phyloP scores from a whole-genome alignment of 768 basidiomycete genomes.

The Sporobolomyces pararoseus region DNA sequence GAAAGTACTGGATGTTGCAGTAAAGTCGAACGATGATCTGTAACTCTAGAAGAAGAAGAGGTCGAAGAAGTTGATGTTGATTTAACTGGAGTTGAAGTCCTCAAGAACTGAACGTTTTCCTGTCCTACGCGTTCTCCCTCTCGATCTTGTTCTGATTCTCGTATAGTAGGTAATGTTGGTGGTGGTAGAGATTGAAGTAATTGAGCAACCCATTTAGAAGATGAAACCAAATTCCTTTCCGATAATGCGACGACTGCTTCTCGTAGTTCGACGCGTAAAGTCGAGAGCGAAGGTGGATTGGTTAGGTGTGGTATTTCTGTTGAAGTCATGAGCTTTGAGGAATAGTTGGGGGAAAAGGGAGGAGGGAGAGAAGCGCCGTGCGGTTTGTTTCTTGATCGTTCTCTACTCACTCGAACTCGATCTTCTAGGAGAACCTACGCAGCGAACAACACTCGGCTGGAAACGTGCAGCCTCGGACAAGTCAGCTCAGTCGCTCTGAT shows the following conservation, averaged over 20 bases:
- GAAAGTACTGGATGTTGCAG: not conserved
- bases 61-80: not conserved
- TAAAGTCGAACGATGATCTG: no score
- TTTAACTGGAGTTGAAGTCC: conserved; percentile 26
- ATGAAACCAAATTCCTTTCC: conserved; percentile 9
- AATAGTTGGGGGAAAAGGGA: no score
- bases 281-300: not conserved
- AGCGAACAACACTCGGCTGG: no score
- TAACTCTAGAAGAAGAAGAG: not conserved
- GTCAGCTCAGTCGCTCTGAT: no score
- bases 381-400: no score
- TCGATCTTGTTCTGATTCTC: not conserved
- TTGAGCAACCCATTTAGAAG: conserved; percentile 23
- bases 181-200: conserved; percentile 9
- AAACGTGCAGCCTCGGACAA: no score
- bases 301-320: not conserved
- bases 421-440: no score
- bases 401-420: no score
- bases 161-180: not conserved
- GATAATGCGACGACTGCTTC: not conserved
- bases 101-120: conserved; percentile 12
- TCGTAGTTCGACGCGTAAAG: conserved; percentile 16
- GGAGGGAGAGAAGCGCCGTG: no score
- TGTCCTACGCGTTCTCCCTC: not conserved
- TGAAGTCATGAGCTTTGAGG: not conserved